Conservation (phyloP, 2,329 filamentous ascomycete genomes). For the Trichoderma breve region DNA sequence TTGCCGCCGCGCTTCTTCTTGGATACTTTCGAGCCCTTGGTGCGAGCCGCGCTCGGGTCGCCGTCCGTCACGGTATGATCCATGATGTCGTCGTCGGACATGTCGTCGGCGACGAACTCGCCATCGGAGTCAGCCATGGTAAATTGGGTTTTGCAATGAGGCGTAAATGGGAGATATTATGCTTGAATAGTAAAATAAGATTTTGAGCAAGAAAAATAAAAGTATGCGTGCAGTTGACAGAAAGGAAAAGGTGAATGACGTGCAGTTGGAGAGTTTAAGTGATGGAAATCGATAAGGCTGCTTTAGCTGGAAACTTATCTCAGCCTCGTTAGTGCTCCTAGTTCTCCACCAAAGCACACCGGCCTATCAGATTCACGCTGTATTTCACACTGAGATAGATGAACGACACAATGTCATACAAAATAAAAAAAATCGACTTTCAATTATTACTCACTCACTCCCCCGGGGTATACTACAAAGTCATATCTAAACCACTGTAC, state of each 20-base stretch:
- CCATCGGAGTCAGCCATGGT: conserved; percentile 71
- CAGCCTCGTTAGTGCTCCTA: conserved; percentile 21
- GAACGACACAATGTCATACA: background rate
- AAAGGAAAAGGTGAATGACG: background rate
- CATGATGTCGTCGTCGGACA: conserved; percentile 64
- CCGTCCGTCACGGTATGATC: conserved; percentile 47
- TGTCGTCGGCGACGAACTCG: conserved; percentile 62
- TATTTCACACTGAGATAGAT: background rate
- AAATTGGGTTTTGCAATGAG: background rate
- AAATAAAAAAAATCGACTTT: background rate
- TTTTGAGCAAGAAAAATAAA: background rate
- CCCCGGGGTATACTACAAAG: conserved; percentile 40
- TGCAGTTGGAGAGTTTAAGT: background rate
- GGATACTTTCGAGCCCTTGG: conserved; percentile 29
- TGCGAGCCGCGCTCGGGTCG: conserved; percentile 27
- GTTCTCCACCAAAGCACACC: conserved; percentile 3
- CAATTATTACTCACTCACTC: conserved; percentile 33
- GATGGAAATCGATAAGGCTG: conserved; percentile 16
- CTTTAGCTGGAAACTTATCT: background rate
- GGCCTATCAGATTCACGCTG: background rate
- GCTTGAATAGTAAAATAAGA: background rate
- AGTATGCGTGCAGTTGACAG: background rate
- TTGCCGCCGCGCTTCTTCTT: conserved; percentile 38
- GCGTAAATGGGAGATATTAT: background rate
- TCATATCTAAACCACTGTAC: conserved; percentile 36